phyloP scores from a whole-genome alignment of 306 rosid species.

The Vigna reflexopilosa region DNA sequence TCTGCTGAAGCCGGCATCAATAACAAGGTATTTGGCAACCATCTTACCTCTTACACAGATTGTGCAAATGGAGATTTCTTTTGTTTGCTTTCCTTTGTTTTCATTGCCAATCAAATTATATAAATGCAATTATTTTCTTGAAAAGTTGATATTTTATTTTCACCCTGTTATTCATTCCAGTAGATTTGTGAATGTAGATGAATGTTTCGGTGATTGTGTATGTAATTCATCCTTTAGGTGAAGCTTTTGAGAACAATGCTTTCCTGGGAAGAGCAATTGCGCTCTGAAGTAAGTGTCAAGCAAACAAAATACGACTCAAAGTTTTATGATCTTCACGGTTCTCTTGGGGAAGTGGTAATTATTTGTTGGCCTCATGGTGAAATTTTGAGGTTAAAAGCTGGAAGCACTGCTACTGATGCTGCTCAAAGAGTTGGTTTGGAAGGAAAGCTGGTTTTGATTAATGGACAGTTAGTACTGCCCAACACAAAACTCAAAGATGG shows the following conservation, averaged over 20 bases:
- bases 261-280: conserved; percentile 61
- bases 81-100: conserved; percentile 17
- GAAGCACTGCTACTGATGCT: too few species aligned
- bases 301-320: too few species aligned
- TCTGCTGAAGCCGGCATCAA: conserved; percentile 79
- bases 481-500: too few species aligned
- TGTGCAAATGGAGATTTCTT: conserved; percentile 39
- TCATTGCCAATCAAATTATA: conserved; percentile 23
- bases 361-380: too few species aligned
- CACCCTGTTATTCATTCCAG: neutral
- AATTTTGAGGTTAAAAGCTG: too few species aligned
- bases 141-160: conserved; percentile 26
- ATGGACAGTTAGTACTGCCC: too few species aligned
- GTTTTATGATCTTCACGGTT: too few species aligned
- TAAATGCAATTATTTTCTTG: conserved; percentile 15
- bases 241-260: conserved; percentile 85
- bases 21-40: conserved; percentile 64
- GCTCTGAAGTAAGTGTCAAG: too few species aligned
- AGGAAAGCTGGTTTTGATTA: too few species aligned
- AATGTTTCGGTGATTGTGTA: conserved; percentile 25
- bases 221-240: conserved; percentile 59
- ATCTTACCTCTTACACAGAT: conserved; percentile 4
- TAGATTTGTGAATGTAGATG: conserved; percentile 26
- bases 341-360: too few species aligned
- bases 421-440: too few species aligned